Conservation (phyloP, 2,329 filamentous ascomycete genomes). For the Hymenoscyphus fraxineus region DNA sequence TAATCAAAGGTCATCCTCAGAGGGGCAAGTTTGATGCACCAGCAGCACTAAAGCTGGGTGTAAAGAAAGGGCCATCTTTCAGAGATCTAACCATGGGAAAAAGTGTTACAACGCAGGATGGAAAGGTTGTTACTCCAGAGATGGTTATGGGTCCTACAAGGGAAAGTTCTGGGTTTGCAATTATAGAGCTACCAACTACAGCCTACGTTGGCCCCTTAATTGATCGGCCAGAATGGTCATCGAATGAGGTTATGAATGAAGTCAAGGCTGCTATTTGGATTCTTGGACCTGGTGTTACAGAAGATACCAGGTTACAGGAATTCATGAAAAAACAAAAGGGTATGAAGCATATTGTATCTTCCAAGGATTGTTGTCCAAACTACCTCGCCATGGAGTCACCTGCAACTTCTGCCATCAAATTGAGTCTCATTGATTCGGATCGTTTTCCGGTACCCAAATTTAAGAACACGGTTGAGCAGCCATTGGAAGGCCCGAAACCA, state of each 20-base stretch:
- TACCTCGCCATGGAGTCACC: slow-evolving; percentile 66
- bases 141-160: slow-evolving; percentile 74
- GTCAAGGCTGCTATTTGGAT: slow-evolving; percentile 76
- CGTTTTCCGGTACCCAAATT: slow-evolving; percentile 71
- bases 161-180: slow-evolving; percentile 68
- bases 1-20: slow-evolving; percentile 71
- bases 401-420: slow-evolving; percentile 61
- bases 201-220: slow-evolving; percentile 70
- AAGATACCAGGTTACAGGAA: slow-evolving; percentile 57
- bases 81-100: slow-evolving; percentile 58
- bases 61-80: slow-evolving; percentile 58
- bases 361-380: slow-evolving; percentile 71
- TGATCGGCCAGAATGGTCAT: slow-evolving; percentile 67
- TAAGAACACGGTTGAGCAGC: slow-evolving; percentile 41
- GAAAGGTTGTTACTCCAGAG: slow-evolving; percentile 70
- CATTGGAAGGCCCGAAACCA: slow-evolving; percentile 7
- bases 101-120: slow-evolving; percentile 60
- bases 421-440: slow-evolving; percentile 68
- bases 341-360: slow-evolving; percentile 73
- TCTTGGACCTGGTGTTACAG: slow-evolving; percentile 63
- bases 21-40: slow-evolving; percentile 75
- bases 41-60: slow-evolving; percentile 61
- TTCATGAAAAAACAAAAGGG: slow-evolving; percentile 64
- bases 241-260: slow-evolving; percentile 60
- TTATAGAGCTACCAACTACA: slow-evolving; percentile 72